Percentiles rank a stretch among this genome's conserved stretches.
phyloP scores from a whole-genome alignment of 108 stramenopile genomes.

The Mayamaea pseudoterrestris region DNA sequence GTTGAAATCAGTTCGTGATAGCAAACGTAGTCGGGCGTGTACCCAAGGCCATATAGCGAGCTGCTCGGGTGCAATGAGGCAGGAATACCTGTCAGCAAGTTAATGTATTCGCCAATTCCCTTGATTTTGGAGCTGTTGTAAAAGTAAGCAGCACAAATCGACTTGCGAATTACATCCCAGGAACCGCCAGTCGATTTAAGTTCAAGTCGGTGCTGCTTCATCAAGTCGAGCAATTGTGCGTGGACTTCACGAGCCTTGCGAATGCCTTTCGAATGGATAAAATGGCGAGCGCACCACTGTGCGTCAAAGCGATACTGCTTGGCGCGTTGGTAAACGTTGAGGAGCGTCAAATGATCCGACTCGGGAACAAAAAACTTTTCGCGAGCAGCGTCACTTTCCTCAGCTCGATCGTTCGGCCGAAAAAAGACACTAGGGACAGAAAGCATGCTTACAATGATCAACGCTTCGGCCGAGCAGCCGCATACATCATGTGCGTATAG shows the following conservation, averaged over 20 bases:
- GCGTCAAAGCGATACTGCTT: slow-evolving; percentile 88
- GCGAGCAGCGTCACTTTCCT: slow-evolving; percentile 95
- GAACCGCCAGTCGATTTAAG: slow-evolving; percentile 72
- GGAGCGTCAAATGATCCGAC: slow-evolving; percentile 91
- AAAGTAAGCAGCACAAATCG: slow-evolving; percentile 98
- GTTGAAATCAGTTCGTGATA: slow-evolving; percentile 99
- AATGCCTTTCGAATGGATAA: slow-evolving; percentile 94
- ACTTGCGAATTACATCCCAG: slow-evolving; percentile 96
- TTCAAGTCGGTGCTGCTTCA: slow-evolving; percentile 87
- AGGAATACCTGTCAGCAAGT: slow-evolving; percentile 93
- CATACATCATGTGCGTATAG: slow-evolving; percentile 82
- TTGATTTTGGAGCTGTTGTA: slow-evolving; percentile 95
- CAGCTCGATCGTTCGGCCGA: slow-evolving; percentile 92
- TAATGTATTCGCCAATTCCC: slow-evolving; percentile 97
- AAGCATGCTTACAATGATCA: slow-evolving; percentile 94
- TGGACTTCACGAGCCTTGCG: slow-evolving; percentile 95
- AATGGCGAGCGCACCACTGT: slow-evolving; percentile 94
- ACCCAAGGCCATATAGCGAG: slow-evolving; percentile 91
- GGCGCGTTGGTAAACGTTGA: slow-evolving; percentile 93
- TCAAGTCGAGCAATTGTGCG: slow-evolving; percentile 92
- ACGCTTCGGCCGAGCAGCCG: slow-evolving; percentile 85
- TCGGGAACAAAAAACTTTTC: slow-evolving; percentile 99
- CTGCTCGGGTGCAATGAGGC: slow-evolving; percentile 84
- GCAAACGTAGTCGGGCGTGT: slow-evolving; percentile 96
- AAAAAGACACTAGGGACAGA: slow-evolving; percentile 95